Base-by-base conservation (phyloP, 2,329 filamentous ascomycete genomes). In the Diaporthe citrichinensis region DNA sequence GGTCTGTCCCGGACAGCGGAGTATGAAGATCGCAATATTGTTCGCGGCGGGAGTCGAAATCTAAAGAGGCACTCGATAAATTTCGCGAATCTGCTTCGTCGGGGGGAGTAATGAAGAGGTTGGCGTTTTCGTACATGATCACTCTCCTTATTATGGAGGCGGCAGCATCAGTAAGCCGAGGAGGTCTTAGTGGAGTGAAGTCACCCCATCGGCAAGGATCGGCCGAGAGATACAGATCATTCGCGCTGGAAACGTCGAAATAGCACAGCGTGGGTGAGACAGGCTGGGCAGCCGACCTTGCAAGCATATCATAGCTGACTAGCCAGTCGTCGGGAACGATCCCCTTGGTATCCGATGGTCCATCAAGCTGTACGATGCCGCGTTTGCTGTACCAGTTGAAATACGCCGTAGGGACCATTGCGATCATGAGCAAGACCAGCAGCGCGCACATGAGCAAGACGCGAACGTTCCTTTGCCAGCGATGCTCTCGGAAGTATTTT, bases 301-400 rank as follows among this genome's bases (percentile, higher is more conserved):
- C 36, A 61, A 61, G 58, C 58, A 10, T 61, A 25, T 12, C 4
- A 41, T 61, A 61, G 23, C 15, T 15, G 34, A 61, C n/a, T 8
- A 8, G 9, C 58, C 58, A 61, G n/a, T 41, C n/a, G 58, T 25
- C 14, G 1, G 58, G 58, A 41, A 61, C 14, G 12, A 25, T 9
- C 3, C 36, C 58, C 12, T 23, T n/a, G 36, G 10, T 25, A 28
- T 25, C 58, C 3, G 58, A 15, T 61, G 36, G 23, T 10, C 58
- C 58, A 8, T n/a, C 12, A 5, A 61, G 14, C 36, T 25, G 36
- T 10, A 8, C 12, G 36, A 17, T 14, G 12, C 12, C 5, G 58
- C 58, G 58, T 20, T 61, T 10, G 58, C 58, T 61, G 15, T 61
- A 61, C 58, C 58, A 61, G 58, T 61, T 61, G 58, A 61, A 61